These are phyloP conservation scores for Neltuma alba DNA, from an alignment of 306 rosid genomes.

Conservation along the genomic window DNA sequence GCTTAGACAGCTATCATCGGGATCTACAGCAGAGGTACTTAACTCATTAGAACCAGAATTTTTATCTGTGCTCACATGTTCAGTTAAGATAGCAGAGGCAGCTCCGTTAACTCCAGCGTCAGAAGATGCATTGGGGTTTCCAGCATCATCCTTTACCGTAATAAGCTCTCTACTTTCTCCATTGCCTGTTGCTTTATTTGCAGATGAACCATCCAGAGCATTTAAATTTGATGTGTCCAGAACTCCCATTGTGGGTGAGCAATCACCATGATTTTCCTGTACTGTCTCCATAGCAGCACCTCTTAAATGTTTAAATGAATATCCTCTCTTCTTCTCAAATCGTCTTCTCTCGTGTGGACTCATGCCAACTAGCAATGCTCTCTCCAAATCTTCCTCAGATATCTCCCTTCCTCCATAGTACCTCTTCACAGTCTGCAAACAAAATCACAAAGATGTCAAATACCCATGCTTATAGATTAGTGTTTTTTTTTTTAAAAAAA, in stretches of 20 bases:
- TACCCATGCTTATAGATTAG: background rate
- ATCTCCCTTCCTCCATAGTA: constrained; percentile 91
- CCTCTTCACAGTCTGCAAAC: constrained; percentile 69
- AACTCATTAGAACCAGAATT: constrained; percentile 31
- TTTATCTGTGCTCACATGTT: constrained; percentile 31
- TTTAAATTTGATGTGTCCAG: constrained; percentile 35
- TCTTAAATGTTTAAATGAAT: constrained; percentile 53
- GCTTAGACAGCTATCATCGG: constrained; percentile 33
- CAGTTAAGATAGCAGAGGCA: constrained; percentile 36
- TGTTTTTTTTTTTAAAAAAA: constrained; percentile 12
- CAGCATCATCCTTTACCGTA: constrained; percentile 35
- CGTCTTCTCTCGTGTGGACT: constrained; percentile 83
- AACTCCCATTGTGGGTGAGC: constrained; percentile 31
- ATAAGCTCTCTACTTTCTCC: constrained; percentile 36
- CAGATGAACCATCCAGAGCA: constrained; percentile 37
- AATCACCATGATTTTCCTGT: constrained; percentile 43
- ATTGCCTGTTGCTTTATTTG: constrained; percentile 26
- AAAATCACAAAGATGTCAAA: constrained; percentile 3
- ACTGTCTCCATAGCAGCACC: constrained; percentile 38
- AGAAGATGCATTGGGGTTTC: constrained; percentile 41
- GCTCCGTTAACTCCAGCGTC: constrained; percentile 43
- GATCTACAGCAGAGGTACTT: constrained; percentile 34
- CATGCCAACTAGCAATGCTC: constrained; percentile 86
- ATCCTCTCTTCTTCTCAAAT: constrained; percentile 69
- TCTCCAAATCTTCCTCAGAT: constrained; percentile 79